phyloP scores from a whole-genome alignment of 345 rosid genomes.

The Aurinia saxatilis region DNA sequence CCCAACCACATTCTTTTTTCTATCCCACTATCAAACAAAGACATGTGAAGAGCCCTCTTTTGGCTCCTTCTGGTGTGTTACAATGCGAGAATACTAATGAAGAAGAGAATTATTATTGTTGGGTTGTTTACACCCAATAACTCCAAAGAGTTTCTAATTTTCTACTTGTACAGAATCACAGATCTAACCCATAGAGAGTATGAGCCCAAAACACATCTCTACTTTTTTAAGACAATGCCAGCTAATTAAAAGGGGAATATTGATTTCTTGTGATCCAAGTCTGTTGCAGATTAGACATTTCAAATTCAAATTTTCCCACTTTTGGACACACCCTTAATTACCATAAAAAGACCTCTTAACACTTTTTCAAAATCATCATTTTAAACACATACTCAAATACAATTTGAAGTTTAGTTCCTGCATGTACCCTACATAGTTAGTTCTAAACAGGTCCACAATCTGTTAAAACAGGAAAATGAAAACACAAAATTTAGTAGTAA shows the following conservation, averaged over 20 bases:
- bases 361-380: neutral
- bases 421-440: neutral
- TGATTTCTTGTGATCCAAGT: constrained; percentile 24
- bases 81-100: constrained; percentile 7
- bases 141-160: neutral
- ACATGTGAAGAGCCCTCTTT: constrained; percentile 70
- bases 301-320: too few relatives aligned
- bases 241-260: too few relatives aligned
- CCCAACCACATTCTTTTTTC: constrained; percentile 37
- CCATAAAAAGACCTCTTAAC: too few relatives aligned
- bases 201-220: constrained; percentile 1
- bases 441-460: neutral
- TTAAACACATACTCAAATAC: constrained; percentile 1
- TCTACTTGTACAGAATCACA: neutral
- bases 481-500: neutral
- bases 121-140: constrained; percentile 3
- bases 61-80: constrained; percentile 30
- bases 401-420: neutral
- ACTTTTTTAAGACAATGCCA: neutral
- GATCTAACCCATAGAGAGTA: neutral
- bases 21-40: constrained; percentile 66
- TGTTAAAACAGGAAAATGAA: neutral
- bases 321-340: too few relatives aligned
- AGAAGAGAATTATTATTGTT: neutral
- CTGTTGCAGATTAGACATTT: neutral